Base-by-base conservation (phyloP, 805 yeast species). In the Saccharomycopsis capsularis region DNA sequence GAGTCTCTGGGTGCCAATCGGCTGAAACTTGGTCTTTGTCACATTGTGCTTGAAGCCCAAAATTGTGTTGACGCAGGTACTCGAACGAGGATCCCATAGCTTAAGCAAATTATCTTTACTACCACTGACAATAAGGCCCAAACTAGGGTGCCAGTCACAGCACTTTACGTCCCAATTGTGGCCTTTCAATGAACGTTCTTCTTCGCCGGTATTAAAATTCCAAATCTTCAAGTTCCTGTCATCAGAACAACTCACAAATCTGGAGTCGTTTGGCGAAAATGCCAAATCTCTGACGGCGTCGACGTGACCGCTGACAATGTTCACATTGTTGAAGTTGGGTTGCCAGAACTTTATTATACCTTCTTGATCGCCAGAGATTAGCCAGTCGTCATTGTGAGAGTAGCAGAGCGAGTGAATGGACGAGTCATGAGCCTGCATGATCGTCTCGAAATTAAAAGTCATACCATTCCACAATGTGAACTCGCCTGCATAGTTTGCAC, bases 111-210 rank as follows among this genome's bases (percentile, higher is more conserved):
- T 95, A 66, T 93, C 99, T 63, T 95, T 93, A 0, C 98, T 93
- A 0, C 97, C 99, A 55, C 90, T 78, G 0, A 85, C 96, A 44
- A 93, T 74, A 24, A 93, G 71, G 0, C 97, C 96, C 65, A 87
- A 68, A 11, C 75, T 72, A 3, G 95, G 86, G 65, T 93, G 99
- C 99, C 99, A 93, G 64, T 93, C 98, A 47, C 95, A 86, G 47
- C 90, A 80, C 62, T 93, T 93, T 21, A 93, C 97, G 66, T 93
- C 99, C 99, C 99, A 93, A 63, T 95, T 96, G 66, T 93, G 99
- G 2, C 98, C 98, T 22, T 80, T 74, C 47, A 93, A 70, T 0
- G 78, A 72, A 42, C 85, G 68, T 61, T 93, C 99, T 57, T 87
- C 93, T 51, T 75, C 70, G 34, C 93, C 93, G 60, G 84, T 86